phyloP scores from a whole-genome alignment of 176 grass and related monocot genomes.

The Urochloa ruziziensis region DNA sequence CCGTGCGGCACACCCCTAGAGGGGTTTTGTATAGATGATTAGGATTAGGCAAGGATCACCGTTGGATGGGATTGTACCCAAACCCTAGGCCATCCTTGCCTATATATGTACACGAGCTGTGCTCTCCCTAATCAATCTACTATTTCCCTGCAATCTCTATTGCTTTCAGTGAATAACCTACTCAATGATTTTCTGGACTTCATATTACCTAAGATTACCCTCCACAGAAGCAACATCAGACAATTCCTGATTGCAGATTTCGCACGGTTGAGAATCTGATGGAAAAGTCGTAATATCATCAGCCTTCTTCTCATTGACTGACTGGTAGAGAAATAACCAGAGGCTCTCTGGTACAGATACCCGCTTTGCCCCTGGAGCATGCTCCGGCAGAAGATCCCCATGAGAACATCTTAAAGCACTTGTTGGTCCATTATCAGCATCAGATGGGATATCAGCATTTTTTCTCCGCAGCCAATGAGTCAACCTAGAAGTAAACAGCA shows the following conservation, averaged over 20 bases:
- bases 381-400: constrained; percentile 82
- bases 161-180: constrained; percentile 26
- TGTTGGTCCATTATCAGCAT: constrained; percentile 80
- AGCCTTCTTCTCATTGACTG: constrained; percentile 29
- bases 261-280: constrained; percentile 66
- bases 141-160: too few species aligned
- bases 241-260: constrained; percentile 69
- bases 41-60: too few species aligned
- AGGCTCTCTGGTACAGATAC: constrained; percentile 69
- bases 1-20: too few species aligned
- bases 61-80: too few species aligned
- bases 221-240: constrained; percentile 84
- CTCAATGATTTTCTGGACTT: neutral
- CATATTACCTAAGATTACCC: constrained; percentile 79
- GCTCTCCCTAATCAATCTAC: too few species aligned
- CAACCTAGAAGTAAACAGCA: constrained; percentile 55
- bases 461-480: constrained; percentile 86
- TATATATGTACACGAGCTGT: too few species aligned
- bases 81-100: too few species aligned
- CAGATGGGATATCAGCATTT: constrained; percentile 64
- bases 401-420: constrained; percentile 74
- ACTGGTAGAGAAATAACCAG: constrained; percentile 90
- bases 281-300: constrained; percentile 61
- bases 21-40: too few species aligned
- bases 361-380: constrained; percentile 82